phyloP scores from a whole-genome alignment of 1,284 basidiomycete genomes.

The Volvariella volvacea region DNA sequence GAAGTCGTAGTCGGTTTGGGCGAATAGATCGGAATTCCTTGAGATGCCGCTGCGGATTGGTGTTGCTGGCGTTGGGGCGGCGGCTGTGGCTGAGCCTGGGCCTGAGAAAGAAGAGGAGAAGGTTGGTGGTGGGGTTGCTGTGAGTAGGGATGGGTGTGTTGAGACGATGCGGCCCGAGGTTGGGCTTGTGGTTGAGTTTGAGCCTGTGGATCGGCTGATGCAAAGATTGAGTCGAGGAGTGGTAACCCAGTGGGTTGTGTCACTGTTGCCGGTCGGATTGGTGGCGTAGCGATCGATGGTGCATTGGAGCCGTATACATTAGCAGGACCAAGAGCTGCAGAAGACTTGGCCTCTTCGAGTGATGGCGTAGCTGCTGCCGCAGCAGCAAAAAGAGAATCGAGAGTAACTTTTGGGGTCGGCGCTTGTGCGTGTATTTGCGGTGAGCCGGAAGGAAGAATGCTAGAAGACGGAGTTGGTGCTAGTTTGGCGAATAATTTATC shows the following conservation, averaged over 20 bases:
- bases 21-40: constrained; percentile 16
- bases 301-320: not conserved
- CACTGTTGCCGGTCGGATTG: not conserved
- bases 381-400: constrained; percentile 23
- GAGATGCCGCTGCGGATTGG: constrained; percentile 1
- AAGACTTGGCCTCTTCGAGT: constrained; percentile 12
- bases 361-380: not conserved
- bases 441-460: not conserved
- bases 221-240: constrained; percentile 17
- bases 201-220: constrained; percentile 6
- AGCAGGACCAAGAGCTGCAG: not conserved
- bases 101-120: too few relatives aligned
- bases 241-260: constrained; percentile 3
- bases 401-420: constrained; percentile 19
- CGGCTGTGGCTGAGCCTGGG: constrained; percentile 10
- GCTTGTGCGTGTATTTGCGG: not conserved
- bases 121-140: too few relatives aligned
- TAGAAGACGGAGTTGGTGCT: constrained; percentile 15
- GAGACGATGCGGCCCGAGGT: too few relatives aligned
- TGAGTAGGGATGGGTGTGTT: too few relatives aligned
- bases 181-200: too few relatives aligned
- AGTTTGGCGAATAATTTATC: constrained; percentile 61
- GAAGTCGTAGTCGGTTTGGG: constrained; percentile 25
- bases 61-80: constrained; percentile 6
- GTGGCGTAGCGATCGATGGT: not conserved